Percentiles rank a stretch among this genome's conserved stretches.
phyloP scores from a whole-genome alignment of 1,284 basidiomycete species.

The Volvariella surrecta region DNA sequence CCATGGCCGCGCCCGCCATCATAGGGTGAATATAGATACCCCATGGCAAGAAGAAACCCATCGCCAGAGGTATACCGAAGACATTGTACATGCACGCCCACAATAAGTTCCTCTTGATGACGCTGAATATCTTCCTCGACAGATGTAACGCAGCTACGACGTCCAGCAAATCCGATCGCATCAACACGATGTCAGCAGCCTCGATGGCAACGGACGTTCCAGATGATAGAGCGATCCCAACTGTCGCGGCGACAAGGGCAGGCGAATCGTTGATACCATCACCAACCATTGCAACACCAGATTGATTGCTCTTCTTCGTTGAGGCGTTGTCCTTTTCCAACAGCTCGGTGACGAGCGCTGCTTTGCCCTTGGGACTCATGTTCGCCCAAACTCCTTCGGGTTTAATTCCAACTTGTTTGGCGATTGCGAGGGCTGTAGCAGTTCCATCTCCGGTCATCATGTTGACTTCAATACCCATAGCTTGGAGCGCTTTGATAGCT shows the following conservation, averaged over 20 bases:
- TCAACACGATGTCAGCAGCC: constrained; percentile 95
- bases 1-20: constrained; percentile 98
- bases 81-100: constrained; percentile 96
- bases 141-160: constrained; percentile 95
- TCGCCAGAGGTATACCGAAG: constrained; percentile 94
- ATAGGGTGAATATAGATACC: constrained; percentile 94
- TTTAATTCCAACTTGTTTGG: constrained; percentile 78
- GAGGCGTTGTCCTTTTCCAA: constrained; percentile 62
- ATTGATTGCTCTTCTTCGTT: constrained; percentile 6
- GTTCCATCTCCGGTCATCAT: constrained; percentile 90
- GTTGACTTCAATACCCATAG: constrained; percentile 85
- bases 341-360: constrained; percentile 71
- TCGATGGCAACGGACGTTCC: constrained; percentile 97
- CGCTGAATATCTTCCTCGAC: constrained; percentile 81
- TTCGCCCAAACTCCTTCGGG: constrained; percentile 78
- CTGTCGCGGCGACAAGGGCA: constrained; percentile 88
- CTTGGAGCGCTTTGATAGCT: constrained; percentile 71
- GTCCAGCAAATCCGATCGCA: constrained; percentile 93
- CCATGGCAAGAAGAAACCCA: constrained; percentile 93
- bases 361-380: constrained; percentile 92
- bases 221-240: constrained; percentile 93
- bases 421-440: constrained; percentile 79
- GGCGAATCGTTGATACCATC: constrained; percentile 99
- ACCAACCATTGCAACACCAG: constrained; percentile 59
- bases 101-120: constrained; percentile 83